Evolutionary conservation across 1,284 basidiomycete species (phyloP).

Genomic region (Peniophora sp.): DNA sequence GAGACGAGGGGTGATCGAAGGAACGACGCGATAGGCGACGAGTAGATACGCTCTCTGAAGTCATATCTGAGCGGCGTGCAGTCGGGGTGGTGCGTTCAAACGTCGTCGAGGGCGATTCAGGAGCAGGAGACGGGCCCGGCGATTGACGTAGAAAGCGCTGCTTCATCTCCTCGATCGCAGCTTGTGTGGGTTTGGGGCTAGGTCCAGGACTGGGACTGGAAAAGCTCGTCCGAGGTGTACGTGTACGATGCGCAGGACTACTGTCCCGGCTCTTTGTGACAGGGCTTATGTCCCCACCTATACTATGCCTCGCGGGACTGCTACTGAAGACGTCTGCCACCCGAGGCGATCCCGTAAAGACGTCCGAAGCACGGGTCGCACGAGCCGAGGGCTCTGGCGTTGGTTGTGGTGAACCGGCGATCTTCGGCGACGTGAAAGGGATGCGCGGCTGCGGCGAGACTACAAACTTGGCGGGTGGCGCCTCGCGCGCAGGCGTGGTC

Average conservation of each 20-base stretch:
- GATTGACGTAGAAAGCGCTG: slow-evolving; percentile 39
- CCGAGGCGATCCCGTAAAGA: too few relatives aligned
- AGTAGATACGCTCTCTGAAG: neutral
- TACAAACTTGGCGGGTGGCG: slow-evolving; percentile 8
- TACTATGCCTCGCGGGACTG: too few relatives aligned
- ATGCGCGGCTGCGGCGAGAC: slow-evolving; percentile 6
- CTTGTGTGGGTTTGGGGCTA: slow-evolving; percentile 27
- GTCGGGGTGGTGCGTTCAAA: slow-evolving; percentile 4
- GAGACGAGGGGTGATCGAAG: slow-evolving; percentile 2
- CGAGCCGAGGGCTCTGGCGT: neutral
- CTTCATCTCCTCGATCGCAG: slow-evolving; percentile 61
- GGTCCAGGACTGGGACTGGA: slow-evolving; percentile 13
- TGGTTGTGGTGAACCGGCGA: neutral
- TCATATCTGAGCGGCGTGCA: neutral
- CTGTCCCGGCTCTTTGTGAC: slow-evolving; percentile 7
- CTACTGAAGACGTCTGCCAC: too few relatives aligned
- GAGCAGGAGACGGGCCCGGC: slow-evolving; percentile 12
- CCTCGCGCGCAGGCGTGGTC: slow-evolving; percentile 11
- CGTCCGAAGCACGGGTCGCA: neutral
- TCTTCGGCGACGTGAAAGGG: slow-evolving; percentile 1
- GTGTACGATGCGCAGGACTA: slow-evolving; percentile 18
- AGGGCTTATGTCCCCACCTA: too few relatives aligned
- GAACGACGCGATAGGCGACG: neutral
- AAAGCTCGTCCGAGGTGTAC: slow-evolving; percentile 7
- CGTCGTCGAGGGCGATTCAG: slow-evolving; percentile 11